A percentile compares a stretch with the other conserved stretches of the same genome.
Conservation (phyloP, 345 rosid genomes). For the Eucalyptus cladocalyx region DNA sequence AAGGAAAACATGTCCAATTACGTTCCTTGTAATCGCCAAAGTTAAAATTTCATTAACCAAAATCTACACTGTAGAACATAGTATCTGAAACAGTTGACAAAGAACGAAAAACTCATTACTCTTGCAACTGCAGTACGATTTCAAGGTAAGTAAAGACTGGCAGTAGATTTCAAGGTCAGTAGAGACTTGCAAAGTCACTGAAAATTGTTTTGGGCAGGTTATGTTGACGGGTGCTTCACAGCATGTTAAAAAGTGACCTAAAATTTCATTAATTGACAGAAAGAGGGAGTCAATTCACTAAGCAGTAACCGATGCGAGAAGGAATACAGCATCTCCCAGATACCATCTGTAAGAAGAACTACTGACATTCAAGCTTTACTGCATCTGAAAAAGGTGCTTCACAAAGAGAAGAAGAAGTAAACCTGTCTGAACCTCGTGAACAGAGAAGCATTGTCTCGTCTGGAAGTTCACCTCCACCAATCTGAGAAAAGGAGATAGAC, state of each 20-base stretch:
- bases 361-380: not conserved
- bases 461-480: slow-evolving; percentile 84
- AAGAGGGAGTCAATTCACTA: not conserved
- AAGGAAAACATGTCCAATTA: not conserved
- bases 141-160: not conserved
- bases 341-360: not conserved
- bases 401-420: not conserved
- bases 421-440: slow-evolving; percentile 97
- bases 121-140: not conserved
- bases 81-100: not conserved
- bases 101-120: not conserved
- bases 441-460: slow-evolving; percentile 83
- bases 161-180: too few species aligned
- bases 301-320: not conserved
- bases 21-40: not conserved
- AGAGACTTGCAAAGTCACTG: not conserved
- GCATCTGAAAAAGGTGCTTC: not conserved
- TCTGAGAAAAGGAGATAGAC: slow-evolving; percentile 31
- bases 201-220: not conserved
- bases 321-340: not conserved
- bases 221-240: not conserved
- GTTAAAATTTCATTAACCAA: not conserved
- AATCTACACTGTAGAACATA: not conserved
- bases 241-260: not conserved
- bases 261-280: not conserved